A percentile compares a stretch with the other conserved stretches of the same genome.
phyloP scores from a whole-genome alignment of 2,329 filamentous ascomycete genomes.

The Pseudogymnoascus sp. region DNA sequence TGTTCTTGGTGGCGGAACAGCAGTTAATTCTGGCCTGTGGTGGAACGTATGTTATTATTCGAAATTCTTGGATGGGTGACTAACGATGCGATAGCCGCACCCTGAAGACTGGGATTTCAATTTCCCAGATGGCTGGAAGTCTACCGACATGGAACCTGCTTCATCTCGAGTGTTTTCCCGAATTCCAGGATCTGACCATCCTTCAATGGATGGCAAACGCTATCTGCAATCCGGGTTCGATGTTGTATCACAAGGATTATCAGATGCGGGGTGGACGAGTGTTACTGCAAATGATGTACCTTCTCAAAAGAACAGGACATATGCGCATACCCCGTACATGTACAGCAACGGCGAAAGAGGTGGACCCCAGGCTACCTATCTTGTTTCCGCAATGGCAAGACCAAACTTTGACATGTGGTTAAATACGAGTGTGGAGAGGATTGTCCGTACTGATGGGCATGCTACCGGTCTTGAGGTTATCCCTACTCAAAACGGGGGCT shows the following conservation, averaged over 20 bases:
- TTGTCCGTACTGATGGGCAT: constrained; percentile 54
- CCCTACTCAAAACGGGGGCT: constrained; percentile 44
- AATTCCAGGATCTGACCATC: constrained; percentile 61
- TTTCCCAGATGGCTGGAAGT: constrained; percentile 66
- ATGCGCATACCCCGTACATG: constrained; percentile 59
- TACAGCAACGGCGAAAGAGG: constrained; percentile 58
- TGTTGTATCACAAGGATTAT: constrained; percentile 52
- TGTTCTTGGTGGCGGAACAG: constrained; percentile 51
- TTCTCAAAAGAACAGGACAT: constrained; percentile 57
- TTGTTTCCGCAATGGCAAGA: constrained; percentile 51
- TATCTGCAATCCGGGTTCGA: constrained; percentile 63
- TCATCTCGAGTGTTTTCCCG: constrained; percentile 56
- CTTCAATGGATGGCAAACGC: constrained; percentile 57
- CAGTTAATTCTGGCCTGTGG: constrained; percentile 60
- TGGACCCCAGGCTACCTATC: constrained; percentile 64
- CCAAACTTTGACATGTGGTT: constrained; percentile 61
- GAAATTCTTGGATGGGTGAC: not conserved
- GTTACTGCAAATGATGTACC: constrained; percentile 52
- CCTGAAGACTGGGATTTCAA: constrained; percentile 62
- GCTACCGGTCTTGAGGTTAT: constrained; percentile 64
- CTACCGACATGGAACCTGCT: constrained; percentile 50
- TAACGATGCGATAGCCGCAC: constrained; percentile 39
- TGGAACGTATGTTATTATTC: constrained; percentile 42
- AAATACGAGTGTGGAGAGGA: constrained; percentile 57
- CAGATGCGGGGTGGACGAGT: constrained; percentile 52